Evolutionary conservation across 2,329 filamentous ascomycete species (phyloP), one percentile per base, ranked within the genome.

Genomic region (Paecilomyces dactylethromorphus): DNA sequence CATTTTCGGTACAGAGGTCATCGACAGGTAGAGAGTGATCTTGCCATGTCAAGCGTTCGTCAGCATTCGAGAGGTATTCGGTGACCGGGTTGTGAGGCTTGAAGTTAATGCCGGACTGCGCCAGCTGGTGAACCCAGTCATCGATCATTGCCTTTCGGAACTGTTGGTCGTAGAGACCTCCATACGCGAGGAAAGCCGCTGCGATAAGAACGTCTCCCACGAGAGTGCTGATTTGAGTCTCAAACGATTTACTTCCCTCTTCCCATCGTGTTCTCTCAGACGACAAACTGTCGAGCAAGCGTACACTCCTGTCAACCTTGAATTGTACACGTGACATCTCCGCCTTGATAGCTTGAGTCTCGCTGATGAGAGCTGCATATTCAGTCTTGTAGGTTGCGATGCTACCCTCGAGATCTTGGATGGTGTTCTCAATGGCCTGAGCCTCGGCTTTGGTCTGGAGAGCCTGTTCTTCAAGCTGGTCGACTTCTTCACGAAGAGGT

Each of bases 111-210:
- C 93, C 92, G n/a, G 94, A 97, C 50, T 94, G 84, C 55, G 90
- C 87, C 64, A 99, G 85, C 75, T 99, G 94, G 68, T 95, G 87
- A 62, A 94, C 83, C 94, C 94, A 99, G 74, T 99, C 94, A 66
- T 99, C 94, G 76, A 94, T 86, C 92, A 99, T 97, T 8, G 88
- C 87, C 78, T 97, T 97, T 71, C 94, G 88, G 85, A 97, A 97
- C 61, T 94, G 94, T 72, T 99, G 95, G 72, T 99, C 94, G 72
- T 96, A 99, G 55, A 97, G 87, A 76, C 94, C 94, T 70, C 90
- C 91, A 76, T 99, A 99, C 13, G 95, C 94, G 63, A 99, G 82
- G 83, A 97, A 97, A 8, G 93, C 95, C 4, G 95, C 91, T n/a
- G 94, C 94, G 55, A 97, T 88, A 61, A 99, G 83, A 55, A 97